Percentiles rank a stretch among this genome's conserved stretches.
Evolutionary conservation across 495 filamentous ascomycete genomes (phyloP).

Genomic region (Xylaria longipes): DNA sequence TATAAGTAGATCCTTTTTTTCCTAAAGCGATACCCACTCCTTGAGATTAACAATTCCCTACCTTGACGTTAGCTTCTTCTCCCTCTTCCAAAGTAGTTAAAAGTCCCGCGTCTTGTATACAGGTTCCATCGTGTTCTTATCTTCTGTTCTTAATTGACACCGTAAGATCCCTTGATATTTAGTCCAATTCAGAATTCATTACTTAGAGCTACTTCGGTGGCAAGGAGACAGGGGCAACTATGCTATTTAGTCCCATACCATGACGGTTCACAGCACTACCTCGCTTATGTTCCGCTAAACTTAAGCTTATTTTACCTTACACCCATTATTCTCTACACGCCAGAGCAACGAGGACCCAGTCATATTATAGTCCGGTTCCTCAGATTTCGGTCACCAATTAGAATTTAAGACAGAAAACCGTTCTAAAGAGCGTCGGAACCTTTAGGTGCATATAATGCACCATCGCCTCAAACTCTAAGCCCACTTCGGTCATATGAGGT

Average conservation of each 20-base stretch:
- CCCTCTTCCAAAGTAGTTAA: neutral
- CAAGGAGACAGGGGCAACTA: neutral
- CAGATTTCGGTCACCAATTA: neutral
- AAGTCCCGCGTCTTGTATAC: neutral
- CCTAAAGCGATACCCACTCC: constrained; percentile 2
- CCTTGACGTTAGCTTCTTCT: neutral
- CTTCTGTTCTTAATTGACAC: neutral
- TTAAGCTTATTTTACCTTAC: neutral
- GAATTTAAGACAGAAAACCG: neutral
- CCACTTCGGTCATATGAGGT: neutral
- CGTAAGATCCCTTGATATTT: neutral
- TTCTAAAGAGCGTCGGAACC: neutral
- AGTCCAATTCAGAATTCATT: neutral
- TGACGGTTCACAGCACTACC: neutral
- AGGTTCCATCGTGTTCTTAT: neutral
- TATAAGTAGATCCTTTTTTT: neutral
- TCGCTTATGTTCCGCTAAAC: neutral
- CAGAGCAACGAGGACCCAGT: neutral
- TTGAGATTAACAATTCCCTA: neutral
- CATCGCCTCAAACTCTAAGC: neutral
- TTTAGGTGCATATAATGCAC: too few species aligned
- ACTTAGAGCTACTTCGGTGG: neutral
- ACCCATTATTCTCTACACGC: neutral
- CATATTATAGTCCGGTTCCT: neutral
- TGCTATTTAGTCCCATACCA: neutral